Percentiles rank a stretch among this genome's conserved stretches.
Conservation (phyloP, 2,329 filamentous ascomycete species). For the Penicillium sp. region DNA sequence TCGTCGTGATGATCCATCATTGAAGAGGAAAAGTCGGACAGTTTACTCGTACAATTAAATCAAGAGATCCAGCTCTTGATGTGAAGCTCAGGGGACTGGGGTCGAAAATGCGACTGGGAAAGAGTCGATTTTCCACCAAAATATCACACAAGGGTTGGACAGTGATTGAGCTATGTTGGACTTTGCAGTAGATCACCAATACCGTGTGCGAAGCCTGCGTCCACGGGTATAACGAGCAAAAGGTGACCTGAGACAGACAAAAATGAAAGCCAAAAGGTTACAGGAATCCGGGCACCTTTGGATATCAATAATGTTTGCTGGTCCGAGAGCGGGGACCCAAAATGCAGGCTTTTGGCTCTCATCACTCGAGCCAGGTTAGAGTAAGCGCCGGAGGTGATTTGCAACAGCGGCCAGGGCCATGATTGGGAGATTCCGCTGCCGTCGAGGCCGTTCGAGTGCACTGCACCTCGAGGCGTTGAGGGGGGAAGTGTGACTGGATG, state of each 20-base stretch:
- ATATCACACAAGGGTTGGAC: conserved; percentile 14
- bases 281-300: conserved; percentile 21
- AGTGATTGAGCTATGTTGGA: conserved; percentile 21
- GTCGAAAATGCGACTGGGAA: not conserved
- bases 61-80: conserved; percentile 41
- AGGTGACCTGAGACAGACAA: conserved; percentile 21
- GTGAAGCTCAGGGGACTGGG: not conserved
- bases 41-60: conserved; percentile 13
- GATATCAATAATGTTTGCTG: conserved; percentile 33
- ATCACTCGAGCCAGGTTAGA: conserved; percentile 22
- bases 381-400: conserved; percentile 33
- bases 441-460: conserved; percentile 17
- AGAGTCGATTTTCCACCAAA: conserved; percentile 15
- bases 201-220: conserved; percentile 34
- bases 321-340: conserved; percentile 20
- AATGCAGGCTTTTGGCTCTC: conserved; percentile 23
- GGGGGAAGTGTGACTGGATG: conserved; percentile 27
- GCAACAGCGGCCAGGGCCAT: conserved; percentile 7
- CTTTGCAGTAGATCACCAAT: conserved; percentile 18
- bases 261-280: conserved; percentile 13
- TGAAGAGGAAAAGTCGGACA: conserved; percentile 3
- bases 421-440: conserved; percentile 18
- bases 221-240: conserved; percentile 26
- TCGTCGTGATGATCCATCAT: conserved; percentile 31
- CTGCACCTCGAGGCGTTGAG: conserved; percentile 12